These are phyloP conservation scores for Yamadazyma oceani DNA, from an alignment of 1,139 yeast genomes.

Conservation along the genomic window DNA sequence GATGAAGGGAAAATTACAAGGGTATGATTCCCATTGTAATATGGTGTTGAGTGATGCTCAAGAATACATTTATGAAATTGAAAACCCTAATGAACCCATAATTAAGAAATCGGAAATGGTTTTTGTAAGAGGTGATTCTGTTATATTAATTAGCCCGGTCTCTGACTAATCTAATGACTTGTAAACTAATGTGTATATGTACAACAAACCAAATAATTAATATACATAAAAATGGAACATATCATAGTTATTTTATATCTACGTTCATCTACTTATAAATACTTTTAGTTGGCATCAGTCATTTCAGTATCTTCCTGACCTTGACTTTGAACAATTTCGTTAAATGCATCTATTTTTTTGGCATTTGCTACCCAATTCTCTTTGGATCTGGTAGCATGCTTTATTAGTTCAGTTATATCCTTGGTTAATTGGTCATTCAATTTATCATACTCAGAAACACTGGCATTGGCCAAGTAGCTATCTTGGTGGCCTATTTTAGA, in stretches of 20 bases:
- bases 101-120: constrained; percentile 79
- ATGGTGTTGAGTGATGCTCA: constrained; percentile 92
- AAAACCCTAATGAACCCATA: constrained; percentile 47
- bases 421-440: constrained; percentile 26
- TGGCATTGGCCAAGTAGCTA: constrained; percentile 12
- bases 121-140: constrained; percentile 95
- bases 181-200: background rate
- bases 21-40: constrained; percentile 95
- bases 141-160: constrained; percentile 67
- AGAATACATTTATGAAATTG: constrained; percentile 70
- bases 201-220: background rate
- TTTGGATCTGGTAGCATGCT: constrained; percentile 32
- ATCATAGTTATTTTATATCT: background rate
- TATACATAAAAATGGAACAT: background rate
- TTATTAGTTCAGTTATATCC: constrained; percentile 29
- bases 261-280: constrained; percentile 3
- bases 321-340: constrained; percentile 16
- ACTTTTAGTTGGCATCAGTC: no score
- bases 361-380: constrained; percentile 40
- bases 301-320: constrained; percentile 7
- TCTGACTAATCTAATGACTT: constrained; percentile 6
- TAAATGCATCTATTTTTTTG: constrained; percentile 28
- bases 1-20: constrained; percentile 86
- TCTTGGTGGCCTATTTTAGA: constrained; percentile 19
- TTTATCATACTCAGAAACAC: constrained; percentile 34